A percentile compares a stretch with the other conserved stretches of the same genome.
Evolutionary conservation across 1,139 yeast species (phyloP).

Genomic region (Kodamaea ohmeri): DNA sequence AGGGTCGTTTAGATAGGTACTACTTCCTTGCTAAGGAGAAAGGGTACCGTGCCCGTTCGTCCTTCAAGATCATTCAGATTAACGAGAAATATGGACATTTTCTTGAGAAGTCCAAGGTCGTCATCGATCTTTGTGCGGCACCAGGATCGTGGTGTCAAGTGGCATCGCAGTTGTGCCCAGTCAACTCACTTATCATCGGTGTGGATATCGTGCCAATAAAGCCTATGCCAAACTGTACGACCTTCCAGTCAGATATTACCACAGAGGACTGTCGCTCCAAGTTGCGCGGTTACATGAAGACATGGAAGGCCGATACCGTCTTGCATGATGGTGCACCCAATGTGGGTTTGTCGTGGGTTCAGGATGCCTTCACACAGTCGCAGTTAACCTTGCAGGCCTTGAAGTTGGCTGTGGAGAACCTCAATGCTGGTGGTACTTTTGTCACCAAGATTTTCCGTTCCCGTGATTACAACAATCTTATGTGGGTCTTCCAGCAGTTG

Average conservation of each 20-base stretch:
- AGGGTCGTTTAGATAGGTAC: conserved; percentile 98
- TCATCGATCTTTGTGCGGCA: conserved; percentile 97
- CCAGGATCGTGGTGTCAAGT: conserved; percentile 99
- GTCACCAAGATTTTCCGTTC: conserved; percentile 96
- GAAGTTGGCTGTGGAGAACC: conserved; percentile 91
- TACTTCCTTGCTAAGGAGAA: conserved; percentile 94
- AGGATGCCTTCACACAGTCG: conserved; percentile 97
- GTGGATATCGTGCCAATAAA: conserved; percentile 97
- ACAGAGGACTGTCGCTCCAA: conserved; percentile 96
- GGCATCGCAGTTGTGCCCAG: conserved; percentile 88
- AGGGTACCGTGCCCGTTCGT: conserved; percentile 98
- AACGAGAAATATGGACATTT: conserved; percentile 97
- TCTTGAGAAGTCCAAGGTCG: conserved; percentile 92
- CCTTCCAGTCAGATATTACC: conserved; percentile 95
- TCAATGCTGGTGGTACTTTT: conserved; percentile 91
- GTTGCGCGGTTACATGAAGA: conserved; percentile 91
- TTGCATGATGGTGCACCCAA: conserved; percentile 99
- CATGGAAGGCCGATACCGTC: conserved; percentile 98
- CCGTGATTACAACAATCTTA: conserved; percentile 90
- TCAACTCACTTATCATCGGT: conserved; percentile 90
- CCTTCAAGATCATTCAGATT: conserved; percentile 91
- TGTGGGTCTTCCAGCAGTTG: conserved; percentile 96
- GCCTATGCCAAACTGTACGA: conserved; percentile 87
- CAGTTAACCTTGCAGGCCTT: conserved; percentile 92
- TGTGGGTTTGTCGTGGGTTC: conserved; percentile 98